A percentile compares a stretch with the other conserved stretches of the same genome.
Evolutionary conservation across 176 grass and related monocot species (phyloP).

Genomic region (Musa acuminata): DNA sequence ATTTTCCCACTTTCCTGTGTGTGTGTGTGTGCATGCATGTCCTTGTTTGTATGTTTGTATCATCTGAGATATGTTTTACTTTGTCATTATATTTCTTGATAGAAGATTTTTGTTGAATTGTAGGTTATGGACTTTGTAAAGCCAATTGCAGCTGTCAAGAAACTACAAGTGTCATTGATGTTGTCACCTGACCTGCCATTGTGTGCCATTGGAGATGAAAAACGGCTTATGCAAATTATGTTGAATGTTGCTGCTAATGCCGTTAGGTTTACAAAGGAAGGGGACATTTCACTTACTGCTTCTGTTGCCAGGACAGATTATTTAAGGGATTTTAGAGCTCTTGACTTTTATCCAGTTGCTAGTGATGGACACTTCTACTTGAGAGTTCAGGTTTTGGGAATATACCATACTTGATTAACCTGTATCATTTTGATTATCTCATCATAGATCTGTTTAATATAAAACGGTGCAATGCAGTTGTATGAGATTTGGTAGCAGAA

Average conservation of each 20-base stretch:
- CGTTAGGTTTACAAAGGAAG: constrained; percentile 8
- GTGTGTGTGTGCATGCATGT: too few species aligned
- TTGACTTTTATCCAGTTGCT: neutral
- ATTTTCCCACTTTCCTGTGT: too few species aligned
- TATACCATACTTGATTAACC: too few species aligned
- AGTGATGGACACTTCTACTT: constrained; percentile 54
- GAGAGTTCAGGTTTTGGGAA: constrained; percentile 39
- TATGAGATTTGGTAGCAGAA: too few species aligned
- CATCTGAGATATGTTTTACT: neutral
- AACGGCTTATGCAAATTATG: constrained; percentile 12
- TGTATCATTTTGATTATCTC: too few species aligned
- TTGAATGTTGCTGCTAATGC: constrained; percentile 10
- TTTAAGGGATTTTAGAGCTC: constrained; percentile 15
- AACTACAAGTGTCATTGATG: neutral
- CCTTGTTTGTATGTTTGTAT: neutral
- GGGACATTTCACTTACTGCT: constrained; percentile 6
- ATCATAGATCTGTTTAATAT: too few species aligned
- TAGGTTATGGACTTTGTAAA: constrained; percentile 3
- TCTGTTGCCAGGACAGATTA: constrained; percentile 3
- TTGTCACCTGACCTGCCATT: constrained; percentile 8
- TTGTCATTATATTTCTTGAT: too few species aligned
- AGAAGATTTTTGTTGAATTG: neutral
- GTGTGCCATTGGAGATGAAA: constrained; percentile 9
- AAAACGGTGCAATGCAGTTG: too few species aligned
- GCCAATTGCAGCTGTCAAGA: constrained; percentile 12